A percentile compares a stretch with the other conserved stretches of the same genome.
Evolutionary conservation across 2,329 filamentous ascomycete genomes (phyloP).

Genomic region (Sarocladiaceae sp.): DNA sequence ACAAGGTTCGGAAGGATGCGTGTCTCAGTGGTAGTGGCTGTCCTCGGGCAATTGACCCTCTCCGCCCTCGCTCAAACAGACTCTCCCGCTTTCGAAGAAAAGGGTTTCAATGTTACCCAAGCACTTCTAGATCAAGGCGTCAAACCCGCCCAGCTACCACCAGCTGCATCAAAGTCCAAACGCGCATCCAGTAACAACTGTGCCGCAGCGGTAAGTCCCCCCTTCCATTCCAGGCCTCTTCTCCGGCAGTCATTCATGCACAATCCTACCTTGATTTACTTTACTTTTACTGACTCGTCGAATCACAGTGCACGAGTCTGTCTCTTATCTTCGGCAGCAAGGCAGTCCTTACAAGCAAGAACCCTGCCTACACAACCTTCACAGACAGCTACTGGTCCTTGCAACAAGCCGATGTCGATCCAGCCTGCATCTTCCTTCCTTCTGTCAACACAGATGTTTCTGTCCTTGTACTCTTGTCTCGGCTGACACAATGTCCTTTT

Average conservation of each 20-base stretch:
- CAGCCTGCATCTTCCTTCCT: slow-evolving; percentile 13
- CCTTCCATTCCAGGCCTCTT: too few relatives aligned
- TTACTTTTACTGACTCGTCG: not conserved
- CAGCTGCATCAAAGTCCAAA: not conserved
- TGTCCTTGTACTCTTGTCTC: slow-evolving; percentile 9
- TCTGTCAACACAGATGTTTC: slow-evolving; percentile 15
- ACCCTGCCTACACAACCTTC: slow-evolving; percentile 9
- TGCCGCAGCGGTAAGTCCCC: not conserved
- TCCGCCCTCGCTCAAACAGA: not conserved
- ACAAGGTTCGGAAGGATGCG: too few relatives aligned
- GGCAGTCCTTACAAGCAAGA: not conserved
- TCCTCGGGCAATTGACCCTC: not conserved
- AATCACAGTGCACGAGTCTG: not conserved
- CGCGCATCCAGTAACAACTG: not conserved
- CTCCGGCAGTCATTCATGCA: too few relatives aligned
- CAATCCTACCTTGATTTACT: too few relatives aligned
- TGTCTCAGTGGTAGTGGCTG: not conserved
- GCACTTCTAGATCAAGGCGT: slow-evolving; percentile 15
- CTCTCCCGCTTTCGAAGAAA: slow-evolving; percentile 10
- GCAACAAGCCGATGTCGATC: slow-evolving; percentile 33
- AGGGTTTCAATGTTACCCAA: slow-evolving; percentile 14
- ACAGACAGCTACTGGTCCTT: slow-evolving; percentile 13
- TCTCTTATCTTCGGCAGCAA: not conserved
- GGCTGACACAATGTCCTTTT: slow-evolving; percentile 21
- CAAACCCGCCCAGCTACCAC: slow-evolving; percentile 12